Evolutionary conservation across 2,329 filamentous ascomycete species (phyloP), one percentile per base, ranked within the genome.

Genomic region (Exophiala sp.): DNA sequence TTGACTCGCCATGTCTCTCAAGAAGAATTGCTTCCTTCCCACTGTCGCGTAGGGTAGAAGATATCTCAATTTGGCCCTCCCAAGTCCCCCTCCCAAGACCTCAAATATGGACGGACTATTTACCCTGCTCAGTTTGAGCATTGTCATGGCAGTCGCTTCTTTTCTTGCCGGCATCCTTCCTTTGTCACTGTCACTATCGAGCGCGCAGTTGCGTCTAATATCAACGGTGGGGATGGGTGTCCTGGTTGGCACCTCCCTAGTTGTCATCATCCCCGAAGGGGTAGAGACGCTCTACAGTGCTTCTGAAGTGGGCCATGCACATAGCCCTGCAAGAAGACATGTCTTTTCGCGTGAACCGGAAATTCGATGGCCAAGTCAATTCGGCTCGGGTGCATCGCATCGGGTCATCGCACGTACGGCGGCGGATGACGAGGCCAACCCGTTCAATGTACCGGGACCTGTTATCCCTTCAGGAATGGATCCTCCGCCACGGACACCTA

Each of bases 231-330:
- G 93, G 46, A 88, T 95, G 68, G 93, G 93, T 38, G 86, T 98
- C 44, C 75, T 98, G 7, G 90, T 98, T 13, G 93, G 93, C 29
- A 97, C 93, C 22, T 91, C 91, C 1, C 78, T 98, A 58, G 91
- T 97, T 58, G 89, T 98, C 24, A 97, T 98, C 64, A 95, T 98
- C 62, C 93, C 93, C 1, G 93, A 98, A 68, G 93, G 93, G 30
- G 84, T 97, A 52, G 90, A 96, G 65, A 91, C 93, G 2, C 78
- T 96, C 50, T 88, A 93, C 60, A 82, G 72, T 59, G 75, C 79
- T 30, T 41, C 53, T 23, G 60, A 50, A 43, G 47, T 55, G 35
- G 56, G 63, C 14, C 50, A 53, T 16, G 51, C 46, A 27, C 57
- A 56, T 53, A 22, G 62, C 23, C 62, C 60, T 40, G 43, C 46